phyloP scores from a whole-genome alignment of 176 grass and related monocot genomes.

The Paspalum notatum region DNA sequence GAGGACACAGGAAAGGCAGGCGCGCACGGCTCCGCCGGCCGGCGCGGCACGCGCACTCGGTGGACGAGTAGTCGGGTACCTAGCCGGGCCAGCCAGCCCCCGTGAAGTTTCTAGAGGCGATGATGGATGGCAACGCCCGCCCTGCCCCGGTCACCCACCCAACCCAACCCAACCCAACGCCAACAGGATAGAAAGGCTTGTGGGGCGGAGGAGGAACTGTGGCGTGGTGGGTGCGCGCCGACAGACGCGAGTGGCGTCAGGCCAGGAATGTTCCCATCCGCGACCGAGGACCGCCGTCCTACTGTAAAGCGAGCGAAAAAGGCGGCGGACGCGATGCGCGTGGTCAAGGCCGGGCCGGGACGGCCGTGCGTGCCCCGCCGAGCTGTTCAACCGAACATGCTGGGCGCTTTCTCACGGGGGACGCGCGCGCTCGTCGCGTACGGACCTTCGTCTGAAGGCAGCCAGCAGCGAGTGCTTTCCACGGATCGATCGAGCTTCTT shows the following conservation, averaged over 20 bases:
- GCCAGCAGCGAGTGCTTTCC: too few relatives aligned
- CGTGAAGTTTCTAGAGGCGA: constrained; percentile 1
- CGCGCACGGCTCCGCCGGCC: not conserved
- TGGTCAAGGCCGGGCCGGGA: not conserved
- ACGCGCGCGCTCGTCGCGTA: too few relatives aligned
- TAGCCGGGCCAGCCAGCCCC: not conserved
- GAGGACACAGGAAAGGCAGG: not conserved
- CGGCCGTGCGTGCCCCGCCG: not conserved
- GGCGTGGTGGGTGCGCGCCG: not conserved
- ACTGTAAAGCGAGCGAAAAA: not conserved
- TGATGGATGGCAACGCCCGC: not conserved
- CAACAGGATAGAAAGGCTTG: not conserved
- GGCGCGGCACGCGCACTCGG: not conserved
- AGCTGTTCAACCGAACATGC: not conserved
- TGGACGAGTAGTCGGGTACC: not conserved
- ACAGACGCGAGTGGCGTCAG: constrained; percentile 2
- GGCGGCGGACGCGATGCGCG: not conserved
- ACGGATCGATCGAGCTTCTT: too few relatives aligned
- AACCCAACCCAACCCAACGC: not conserved
- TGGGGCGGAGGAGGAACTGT: too few relatives aligned
- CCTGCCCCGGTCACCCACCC: not conserved
- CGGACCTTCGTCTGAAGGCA: too few relatives aligned
- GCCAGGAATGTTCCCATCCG: not conserved
- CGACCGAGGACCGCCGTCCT: not conserved
- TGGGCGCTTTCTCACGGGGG: not conserved